phyloP scores from a whole-genome alignment of 106 monocot genomes.

The Cymbidium sinense region DNA sequence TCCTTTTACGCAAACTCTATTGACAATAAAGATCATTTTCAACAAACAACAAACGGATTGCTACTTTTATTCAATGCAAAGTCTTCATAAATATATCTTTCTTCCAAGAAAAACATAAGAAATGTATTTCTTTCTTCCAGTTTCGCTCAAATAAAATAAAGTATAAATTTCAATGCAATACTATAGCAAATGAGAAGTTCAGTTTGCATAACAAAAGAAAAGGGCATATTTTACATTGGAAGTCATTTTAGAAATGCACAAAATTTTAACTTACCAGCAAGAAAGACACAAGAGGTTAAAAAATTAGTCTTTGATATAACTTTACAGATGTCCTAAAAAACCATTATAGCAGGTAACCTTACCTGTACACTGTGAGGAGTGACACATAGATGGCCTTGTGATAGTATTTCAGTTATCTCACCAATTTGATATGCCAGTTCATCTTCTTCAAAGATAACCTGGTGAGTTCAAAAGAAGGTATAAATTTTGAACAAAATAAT shows the following conservation, averaged over 20 bases:
- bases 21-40: too few relatives aligned
- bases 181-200: not conserved
- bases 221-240: not conserved
- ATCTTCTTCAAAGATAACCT: conserved; percentile 70
- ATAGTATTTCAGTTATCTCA: conserved; percentile 76
- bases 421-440: conserved; percentile 89
- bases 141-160: not conserved
- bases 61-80: too few relatives aligned
- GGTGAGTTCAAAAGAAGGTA: not conserved
- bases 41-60: too few relatives aligned
- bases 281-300: not conserved
- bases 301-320: not conserved
- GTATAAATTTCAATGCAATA: not conserved
- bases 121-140: not conserved
- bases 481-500: not conserved
- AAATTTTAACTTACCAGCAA: not conserved
- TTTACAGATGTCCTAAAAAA: not conserved
- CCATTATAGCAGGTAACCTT: too few relatives aligned
- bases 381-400: conserved; percentile 55
- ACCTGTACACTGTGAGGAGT: conserved; percentile 43
- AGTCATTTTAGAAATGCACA: not conserved
- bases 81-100: too few relatives aligned
- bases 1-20: too few relatives aligned
- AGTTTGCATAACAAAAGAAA: not conserved
- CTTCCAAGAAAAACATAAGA: not conserved